These are phyloP conservation scores for Sphaerulina musiva DNA, from an alignment of 2,329 filamentous ascomycete species.

Conservation along the genomic window DNA sequence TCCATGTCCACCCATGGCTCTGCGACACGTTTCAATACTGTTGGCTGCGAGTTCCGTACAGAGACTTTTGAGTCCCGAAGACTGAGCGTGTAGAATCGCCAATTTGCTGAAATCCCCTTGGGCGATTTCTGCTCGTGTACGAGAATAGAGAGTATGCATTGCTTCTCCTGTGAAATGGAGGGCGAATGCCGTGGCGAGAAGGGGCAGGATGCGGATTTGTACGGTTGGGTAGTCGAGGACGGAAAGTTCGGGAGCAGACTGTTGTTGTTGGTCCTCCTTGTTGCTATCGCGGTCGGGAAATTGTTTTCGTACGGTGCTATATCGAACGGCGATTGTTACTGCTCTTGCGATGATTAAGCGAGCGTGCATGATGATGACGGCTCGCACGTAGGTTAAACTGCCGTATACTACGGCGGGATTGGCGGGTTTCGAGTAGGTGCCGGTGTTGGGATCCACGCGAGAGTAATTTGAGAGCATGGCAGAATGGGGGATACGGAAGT, in stretches of 20 bases:
- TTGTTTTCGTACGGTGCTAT: slow-evolving; percentile 45
- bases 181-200: slow-evolving; percentile 49
- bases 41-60: slow-evolving; percentile 50
- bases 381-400: slow-evolving; percentile 45
- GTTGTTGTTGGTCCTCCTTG: no score
- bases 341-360: slow-evolving; percentile 48
- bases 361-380: slow-evolving; percentile 46
- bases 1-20: slow-evolving; percentile 50
- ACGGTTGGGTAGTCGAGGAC: slow-evolving; percentile 52
- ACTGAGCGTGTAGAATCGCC: slow-evolving; percentile 49
- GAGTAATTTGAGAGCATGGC: slow-evolving; percentile 48
- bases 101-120: slow-evolving; percentile 46
- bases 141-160: slow-evolving; percentile 47
- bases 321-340: slow-evolving; percentile 48
- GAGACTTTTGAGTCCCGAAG: slow-evolving; percentile 48
- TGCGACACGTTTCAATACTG: slow-evolving; percentile 49
- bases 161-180: slow-evolving; percentile 44
- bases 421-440: slow-evolving; percentile 42
- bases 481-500: slow-evolving; percentile 43
- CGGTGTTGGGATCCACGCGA: slow-evolving; percentile 42
- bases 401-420: slow-evolving; percentile 48
- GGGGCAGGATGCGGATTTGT: slow-evolving; percentile 48
- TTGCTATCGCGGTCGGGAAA: slow-evolving; percentile 46
- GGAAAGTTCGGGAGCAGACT: slow-evolving; percentile 38
- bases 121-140: slow-evolving; percentile 43